A percentile compares a stretch with the other conserved stretches of the same genome.
phyloP scores from a whole-genome alignment of 768 basidiomycete genomes.

The Nevesoporus exiguus region DNA sequence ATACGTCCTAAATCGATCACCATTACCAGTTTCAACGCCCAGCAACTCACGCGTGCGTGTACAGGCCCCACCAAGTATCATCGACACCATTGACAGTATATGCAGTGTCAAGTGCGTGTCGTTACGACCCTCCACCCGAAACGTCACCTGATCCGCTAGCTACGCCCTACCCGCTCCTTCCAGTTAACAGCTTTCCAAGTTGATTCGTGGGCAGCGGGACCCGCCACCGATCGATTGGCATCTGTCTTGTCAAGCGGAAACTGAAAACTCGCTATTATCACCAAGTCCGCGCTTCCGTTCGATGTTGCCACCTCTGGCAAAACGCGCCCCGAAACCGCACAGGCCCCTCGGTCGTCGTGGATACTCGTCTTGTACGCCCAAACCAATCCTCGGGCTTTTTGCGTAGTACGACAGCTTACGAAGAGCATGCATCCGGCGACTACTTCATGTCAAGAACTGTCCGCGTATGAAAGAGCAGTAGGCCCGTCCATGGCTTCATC shows the following conservation, averaged over 20 bases:
- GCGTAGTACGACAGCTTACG: conserved; percentile 1
- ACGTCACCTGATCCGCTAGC: background rate
- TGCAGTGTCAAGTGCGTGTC: background rate
- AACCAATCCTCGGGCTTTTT: too few relatives aligned
- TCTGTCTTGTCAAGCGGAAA: conserved; percentile 7
- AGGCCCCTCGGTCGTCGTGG: background rate
- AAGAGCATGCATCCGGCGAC: background rate
- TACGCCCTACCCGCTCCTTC: background rate
- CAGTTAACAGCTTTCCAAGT: background rate
- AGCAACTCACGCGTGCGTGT: too few relatives aligned
- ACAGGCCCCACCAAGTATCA: too few relatives aligned
- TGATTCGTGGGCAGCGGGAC: background rate
- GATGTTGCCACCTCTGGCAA: background rate
- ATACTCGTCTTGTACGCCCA: background rate
- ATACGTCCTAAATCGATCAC: too few relatives aligned
- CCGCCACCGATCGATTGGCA: conserved; percentile 3
- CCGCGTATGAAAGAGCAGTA: conserved; percentile 6
- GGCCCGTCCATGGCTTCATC: conserved; percentile 1
- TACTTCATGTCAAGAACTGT: background rate
- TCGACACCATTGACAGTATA: background rate
- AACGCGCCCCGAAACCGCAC: background rate
- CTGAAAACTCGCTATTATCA: background rate
- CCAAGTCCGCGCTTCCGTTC: background rate
- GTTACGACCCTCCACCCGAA: background rate
- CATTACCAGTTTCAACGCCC: too few relatives aligned